Evolutionary conservation across 2,329 filamentous ascomycete genomes (phyloP).

Genomic region (Ceratocystis huliohia): DNA sequence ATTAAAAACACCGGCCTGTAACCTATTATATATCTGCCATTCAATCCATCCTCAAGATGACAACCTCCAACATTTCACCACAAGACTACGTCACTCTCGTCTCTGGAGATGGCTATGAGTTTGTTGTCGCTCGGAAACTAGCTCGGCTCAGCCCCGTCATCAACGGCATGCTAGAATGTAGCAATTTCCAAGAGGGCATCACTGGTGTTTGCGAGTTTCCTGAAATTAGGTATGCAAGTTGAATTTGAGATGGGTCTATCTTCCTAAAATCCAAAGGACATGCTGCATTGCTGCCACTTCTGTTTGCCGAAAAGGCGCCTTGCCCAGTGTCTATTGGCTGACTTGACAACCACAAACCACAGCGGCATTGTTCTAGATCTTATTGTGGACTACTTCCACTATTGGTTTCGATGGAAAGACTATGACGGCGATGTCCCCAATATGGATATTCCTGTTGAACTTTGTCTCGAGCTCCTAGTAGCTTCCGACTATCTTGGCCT

Average conservation of each 20-base stretch:
- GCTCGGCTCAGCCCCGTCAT: conserved; percentile 58
- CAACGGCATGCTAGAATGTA: conserved; percentile 60
- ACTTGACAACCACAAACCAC: conserved; percentile 30
- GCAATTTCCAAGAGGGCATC: conserved; percentile 30
- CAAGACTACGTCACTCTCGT: conserved; percentile 65
- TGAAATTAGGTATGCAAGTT: conserved; percentile 21
- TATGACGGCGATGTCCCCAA: conserved; percentile 62
- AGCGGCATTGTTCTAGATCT: conserved; percentile 66
- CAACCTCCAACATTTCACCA: conserved; percentile 8
- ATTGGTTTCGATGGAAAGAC: conserved; percentile 70
- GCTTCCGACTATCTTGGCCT: conserved; percentile 65
- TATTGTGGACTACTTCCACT: conserved; percentile 72
- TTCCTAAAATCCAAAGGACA: background rate
- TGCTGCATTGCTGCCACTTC: too few species aligned
- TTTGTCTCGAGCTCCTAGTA: conserved; percentile 65
- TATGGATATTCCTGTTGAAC: conserved; percentile 66
- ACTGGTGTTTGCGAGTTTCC: conserved; percentile 22
- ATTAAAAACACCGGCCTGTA: background rate
- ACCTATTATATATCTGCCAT: background rate
- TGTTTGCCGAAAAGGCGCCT: background rate
- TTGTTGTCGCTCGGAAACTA: conserved; percentile 58
- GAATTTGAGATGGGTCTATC: background rate
- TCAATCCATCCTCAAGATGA: background rate
- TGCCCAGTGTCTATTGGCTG: background rate
- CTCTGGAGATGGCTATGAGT: conserved; percentile 64